Evolutionary conservation across 1,139 yeast species (phyloP).

Genomic region (Blastobotrys arbuscula): DNA sequence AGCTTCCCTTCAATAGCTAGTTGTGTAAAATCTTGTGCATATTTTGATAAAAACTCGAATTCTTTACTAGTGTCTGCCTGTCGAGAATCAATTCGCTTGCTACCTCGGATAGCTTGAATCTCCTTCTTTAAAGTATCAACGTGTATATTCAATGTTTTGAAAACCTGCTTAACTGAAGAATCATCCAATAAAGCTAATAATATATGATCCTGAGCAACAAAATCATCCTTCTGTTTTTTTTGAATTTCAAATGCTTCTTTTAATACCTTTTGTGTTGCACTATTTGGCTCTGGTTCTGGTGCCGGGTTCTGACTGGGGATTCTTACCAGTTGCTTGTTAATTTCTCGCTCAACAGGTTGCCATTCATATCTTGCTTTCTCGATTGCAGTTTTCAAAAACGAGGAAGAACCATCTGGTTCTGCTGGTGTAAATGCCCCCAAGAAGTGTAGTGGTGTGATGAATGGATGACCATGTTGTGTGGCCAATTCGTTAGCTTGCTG

Average conservation of each 20-base stretch:
- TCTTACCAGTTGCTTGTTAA: slow-evolving; percentile 75
- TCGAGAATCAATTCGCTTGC: slow-evolving; percentile 86
- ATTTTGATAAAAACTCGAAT: slow-evolving; percentile 78
- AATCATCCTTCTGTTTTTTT: slow-evolving; percentile 83
- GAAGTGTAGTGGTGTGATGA: slow-evolving; percentile 78
- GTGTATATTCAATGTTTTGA: slow-evolving; percentile 68
- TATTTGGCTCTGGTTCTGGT: slow-evolving; percentile 65
- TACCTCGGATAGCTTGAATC: slow-evolving; percentile 82
- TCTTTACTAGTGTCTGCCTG: slow-evolving; percentile 86
- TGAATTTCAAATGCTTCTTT: slow-evolving; percentile 68
- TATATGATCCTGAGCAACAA: slow-evolving; percentile 90
- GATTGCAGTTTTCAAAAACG: slow-evolving; percentile 75
- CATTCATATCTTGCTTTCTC: slow-evolving; percentile 90
- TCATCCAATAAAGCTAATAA: slow-evolving; percentile 82
- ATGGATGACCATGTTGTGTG: slow-evolving; percentile 76
- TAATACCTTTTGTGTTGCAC: slow-evolving; percentile 64
- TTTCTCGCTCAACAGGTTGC: slow-evolving; percentile 68
- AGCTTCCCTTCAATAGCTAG: slow-evolving; percentile 90
- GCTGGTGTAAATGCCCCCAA: slow-evolving; percentile 88
- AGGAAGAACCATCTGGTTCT: slow-evolving; percentile 59
- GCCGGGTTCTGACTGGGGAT: slow-evolving; percentile 87
- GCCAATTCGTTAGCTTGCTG: slow-evolving; percentile 79
- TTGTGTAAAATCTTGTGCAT: slow-evolving; percentile 89
- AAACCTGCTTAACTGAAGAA: slow-evolving; percentile 58
- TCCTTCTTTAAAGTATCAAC: slow-evolving; percentile 71